phyloP scores from a whole-genome alignment of 2,329 filamentous ascomycete genomes.

The Xylaria sp. region DNA sequence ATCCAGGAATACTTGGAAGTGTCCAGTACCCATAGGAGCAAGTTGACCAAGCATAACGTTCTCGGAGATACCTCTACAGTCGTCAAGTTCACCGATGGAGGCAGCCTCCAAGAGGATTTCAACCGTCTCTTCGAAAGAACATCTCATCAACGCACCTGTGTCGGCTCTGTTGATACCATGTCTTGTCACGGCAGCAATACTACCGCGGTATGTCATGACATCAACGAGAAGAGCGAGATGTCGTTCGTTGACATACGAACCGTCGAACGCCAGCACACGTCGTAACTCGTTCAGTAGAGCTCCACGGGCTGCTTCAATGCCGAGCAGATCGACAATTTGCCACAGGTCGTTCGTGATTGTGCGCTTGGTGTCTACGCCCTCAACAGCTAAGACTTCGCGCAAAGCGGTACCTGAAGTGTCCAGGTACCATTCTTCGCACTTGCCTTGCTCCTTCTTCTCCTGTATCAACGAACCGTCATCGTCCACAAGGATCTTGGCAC shows the following conservation, averaged over 20 bases:
- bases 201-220: constrained; percentile 94
- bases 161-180: constrained; percentile 98
- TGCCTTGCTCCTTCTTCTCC: constrained; percentile 67
- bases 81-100: constrained; percentile 88
- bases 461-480: constrained; percentile 68
- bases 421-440: constrained; percentile 89
- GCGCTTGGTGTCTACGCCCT: constrained; percentile 78
- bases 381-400: constrained; percentile 74
- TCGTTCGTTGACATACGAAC: constrained; percentile 98
- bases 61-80: constrained; percentile 96
- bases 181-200: constrained; percentile 91
- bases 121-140: constrained; percentile 98
- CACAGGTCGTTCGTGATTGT: constrained; percentile 96
- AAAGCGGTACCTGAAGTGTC: constrained; percentile 90
- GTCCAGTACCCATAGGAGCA: constrained; percentile 93
- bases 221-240: constrained; percentile 93
- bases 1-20: constrained; percentile 90
- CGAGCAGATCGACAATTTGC: constrained; percentile 89
- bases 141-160: constrained; percentile 97
- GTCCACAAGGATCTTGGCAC: constrained; percentile 60
- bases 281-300: constrained; percentile 84
- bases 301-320: constrained; percentile 88
- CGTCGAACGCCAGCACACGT: constrained; percentile 92
- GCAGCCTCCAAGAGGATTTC: constrained; percentile 96
- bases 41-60: constrained; percentile 98